Percentiles rank a stretch among this genome's conserved stretches.
Conservation (phyloP, 768 basidiomycete species). For the Boletus sensibilis region DNA sequence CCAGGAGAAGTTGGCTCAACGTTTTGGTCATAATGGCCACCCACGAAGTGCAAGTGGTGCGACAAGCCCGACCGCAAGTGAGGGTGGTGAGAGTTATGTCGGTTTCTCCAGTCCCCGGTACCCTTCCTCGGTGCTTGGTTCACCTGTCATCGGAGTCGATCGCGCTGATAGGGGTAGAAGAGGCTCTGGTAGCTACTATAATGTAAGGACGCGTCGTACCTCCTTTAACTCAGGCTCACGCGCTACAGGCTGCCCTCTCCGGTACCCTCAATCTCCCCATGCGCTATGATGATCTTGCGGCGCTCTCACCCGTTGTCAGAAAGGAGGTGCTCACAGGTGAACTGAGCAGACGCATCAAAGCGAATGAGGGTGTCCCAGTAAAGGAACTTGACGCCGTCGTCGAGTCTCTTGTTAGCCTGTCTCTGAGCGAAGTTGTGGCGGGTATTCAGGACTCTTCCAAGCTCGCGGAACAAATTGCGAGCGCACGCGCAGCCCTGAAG, state of each 20-base stretch:
- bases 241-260: conserved; percentile 67
- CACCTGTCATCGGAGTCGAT: conserved; percentile 55
- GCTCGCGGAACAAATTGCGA: conserved; percentile 62
- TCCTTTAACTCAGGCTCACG: conserved; percentile 4
- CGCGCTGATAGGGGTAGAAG: conserved; percentile 65
- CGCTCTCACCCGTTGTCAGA: conserved; percentile 82
- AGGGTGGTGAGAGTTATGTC: conserved; percentile 71
- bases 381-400: conserved; percentile 65
- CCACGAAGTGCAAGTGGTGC: conserved; percentile 80
- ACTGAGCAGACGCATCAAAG: conserved; percentile 69
- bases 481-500: conserved; percentile 35
- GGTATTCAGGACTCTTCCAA: conserved; percentile 69
- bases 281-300: conserved; percentile 83
- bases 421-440: conserved; percentile 73
- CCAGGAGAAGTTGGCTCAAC: conserved; percentile 82
- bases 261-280: conserved; percentile 80
- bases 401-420: conserved; percentile 65
- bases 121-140: conserved; percentile 48
- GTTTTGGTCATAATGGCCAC: conserved; percentile 79
- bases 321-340: conserved; percentile 85
- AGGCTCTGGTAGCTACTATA: conserved; percentile 85
- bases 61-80: conserved; percentile 80
- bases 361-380: conserved; percentile 49
- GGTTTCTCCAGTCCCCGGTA: conserved; percentile 76
- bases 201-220: conserved; percentile 43